phyloP scores from a whole-genome alignment of 305 asterid genomes.

The Fraxinus angustifolia region DNA sequence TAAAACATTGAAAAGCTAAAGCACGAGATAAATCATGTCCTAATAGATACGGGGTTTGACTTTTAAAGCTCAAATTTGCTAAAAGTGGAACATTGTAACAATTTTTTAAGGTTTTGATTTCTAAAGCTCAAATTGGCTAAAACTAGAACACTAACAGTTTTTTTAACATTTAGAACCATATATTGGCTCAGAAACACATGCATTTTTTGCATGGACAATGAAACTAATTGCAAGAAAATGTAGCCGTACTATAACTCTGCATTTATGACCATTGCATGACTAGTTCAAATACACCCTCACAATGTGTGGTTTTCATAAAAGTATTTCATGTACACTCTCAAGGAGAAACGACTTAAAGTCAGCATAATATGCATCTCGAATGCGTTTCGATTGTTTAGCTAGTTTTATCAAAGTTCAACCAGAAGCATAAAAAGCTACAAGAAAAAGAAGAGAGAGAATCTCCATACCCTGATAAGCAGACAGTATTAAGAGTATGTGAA shows the following conservation, averaged over 20 bases:
- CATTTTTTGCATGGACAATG: not conserved
- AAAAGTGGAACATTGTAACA: not conserved
- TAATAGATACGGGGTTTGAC: not conserved
- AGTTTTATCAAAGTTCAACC: not conserved
- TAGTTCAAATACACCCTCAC: not conserved
- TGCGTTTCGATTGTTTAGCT: not conserved
- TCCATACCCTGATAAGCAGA: slow-evolving; percentile 84
- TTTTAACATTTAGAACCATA: not conserved
- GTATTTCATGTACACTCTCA: not conserved
- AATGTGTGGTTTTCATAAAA: not conserved
- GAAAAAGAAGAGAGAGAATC: slow-evolving; percentile 3
- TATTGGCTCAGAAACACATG: not conserved
- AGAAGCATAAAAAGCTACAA: not conserved
- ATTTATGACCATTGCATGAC: not conserved
- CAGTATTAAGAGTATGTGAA: slow-evolving; percentile 92
- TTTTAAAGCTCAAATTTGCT: not conserved
- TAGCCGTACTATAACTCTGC: not conserved
- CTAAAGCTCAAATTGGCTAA: no score
- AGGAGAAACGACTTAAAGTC: not conserved
- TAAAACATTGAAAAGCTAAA: slow-evolving; percentile 6
- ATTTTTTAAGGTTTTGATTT: not conserved
- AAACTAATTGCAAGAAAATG: not conserved
- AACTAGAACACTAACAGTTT: not conserved
- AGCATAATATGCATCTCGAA: not conserved
- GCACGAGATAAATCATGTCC: slow-evolving; percentile 10